Evolutionary conservation across 2,329 filamentous ascomycete species (phyloP).

Genomic region (Aspergillus pseudoterreus): DNA sequence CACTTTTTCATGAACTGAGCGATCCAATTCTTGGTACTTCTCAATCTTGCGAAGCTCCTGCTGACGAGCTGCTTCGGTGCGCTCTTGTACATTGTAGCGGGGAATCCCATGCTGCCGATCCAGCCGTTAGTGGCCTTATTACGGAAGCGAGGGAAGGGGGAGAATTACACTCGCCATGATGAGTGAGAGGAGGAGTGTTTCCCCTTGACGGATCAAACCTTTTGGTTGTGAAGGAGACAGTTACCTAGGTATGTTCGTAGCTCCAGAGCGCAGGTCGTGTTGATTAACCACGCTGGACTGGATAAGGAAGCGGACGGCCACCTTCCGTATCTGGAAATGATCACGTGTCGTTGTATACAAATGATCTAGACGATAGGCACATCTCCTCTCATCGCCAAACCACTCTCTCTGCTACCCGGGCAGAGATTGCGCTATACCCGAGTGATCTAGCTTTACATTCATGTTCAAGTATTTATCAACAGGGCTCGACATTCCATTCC

Average conservation of each 20-base stretch:
- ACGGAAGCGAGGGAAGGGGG: background rate
- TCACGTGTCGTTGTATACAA: slow-evolving; percentile 11
- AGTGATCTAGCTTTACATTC: background rate
- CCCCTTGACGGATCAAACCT: too few species aligned
- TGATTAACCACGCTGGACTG: background rate
- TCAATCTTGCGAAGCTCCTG: slow-evolving; percentile 72
- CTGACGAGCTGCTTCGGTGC: slow-evolving; percentile 66
- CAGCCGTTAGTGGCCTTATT: slow-evolving; percentile 17
- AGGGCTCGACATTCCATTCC: background rate
- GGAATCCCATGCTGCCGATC: slow-evolving; percentile 73
- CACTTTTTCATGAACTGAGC: slow-evolving; percentile 64
- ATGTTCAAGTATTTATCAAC: background rate
- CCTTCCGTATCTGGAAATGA: slow-evolving; percentile 10
- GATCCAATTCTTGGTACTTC: slow-evolving; percentile 69
- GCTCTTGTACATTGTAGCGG: slow-evolving; percentile 58
- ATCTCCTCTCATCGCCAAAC: background rate
- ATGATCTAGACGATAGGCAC: background rate
- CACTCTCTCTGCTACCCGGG: background rate
- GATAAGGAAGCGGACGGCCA: slow-evolving; percentile 1
- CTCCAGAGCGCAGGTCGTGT: too few species aligned
- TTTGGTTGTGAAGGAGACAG: too few species aligned
- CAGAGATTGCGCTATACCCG: background rate
- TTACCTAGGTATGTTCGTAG: too few species aligned
- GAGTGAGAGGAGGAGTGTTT: background rate
- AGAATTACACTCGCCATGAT: slow-evolving; percentile 31